These are phyloP conservation scores for Aspergillus campestris DNA, from an alignment of 495 filamentous ascomycete genomes.

Conservation along the genomic window DNA sequence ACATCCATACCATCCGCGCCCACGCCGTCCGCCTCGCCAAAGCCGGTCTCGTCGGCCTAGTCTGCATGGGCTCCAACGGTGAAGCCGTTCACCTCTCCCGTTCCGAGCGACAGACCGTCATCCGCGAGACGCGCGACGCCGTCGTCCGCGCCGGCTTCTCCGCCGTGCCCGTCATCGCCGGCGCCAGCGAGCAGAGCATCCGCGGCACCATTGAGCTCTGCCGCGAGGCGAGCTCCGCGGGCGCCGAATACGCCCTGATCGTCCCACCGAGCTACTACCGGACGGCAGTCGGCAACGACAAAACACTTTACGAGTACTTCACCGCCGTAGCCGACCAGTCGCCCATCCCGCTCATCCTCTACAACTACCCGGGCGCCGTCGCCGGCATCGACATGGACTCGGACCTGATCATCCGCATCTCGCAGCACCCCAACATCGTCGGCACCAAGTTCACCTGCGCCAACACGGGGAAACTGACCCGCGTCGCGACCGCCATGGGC, in stretches of 20 bases:
- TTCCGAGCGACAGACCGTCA: conserved; percentile 67
- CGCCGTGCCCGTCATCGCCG: conserved; percentile 71
- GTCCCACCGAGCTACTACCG: conserved; percentile 83
- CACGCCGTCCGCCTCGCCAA: conserved; percentile 75
- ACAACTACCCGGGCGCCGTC: conserved; percentile 88
- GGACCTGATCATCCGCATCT: conserved; percentile 74
- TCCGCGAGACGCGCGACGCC: conserved; percentile 69
- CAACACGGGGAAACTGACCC: conserved; percentile 80
- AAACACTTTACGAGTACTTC: conserved; percentile 69
- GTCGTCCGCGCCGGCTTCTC: conserved; percentile 73
- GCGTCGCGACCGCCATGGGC: conserved; percentile 68
- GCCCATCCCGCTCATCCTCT: conserved; percentile 72
- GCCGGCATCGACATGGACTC: conserved; percentile 91
- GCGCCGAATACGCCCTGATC: conserved; percentile 70
- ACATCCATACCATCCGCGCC: conserved; percentile 66
- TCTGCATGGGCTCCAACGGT: conserved; percentile 86
- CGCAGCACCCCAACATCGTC: conserved; percentile 73
- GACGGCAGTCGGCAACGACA: conserved; percentile 61
- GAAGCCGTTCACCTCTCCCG: conserved; percentile 78
- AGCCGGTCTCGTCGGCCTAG: conserved; percentile 72
- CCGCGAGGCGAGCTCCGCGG: conserved; percentile 57
- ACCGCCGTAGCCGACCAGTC: conserved; percentile 63
- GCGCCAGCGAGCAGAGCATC: conserved; percentile 70
- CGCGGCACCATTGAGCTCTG: conserved; percentile 66
- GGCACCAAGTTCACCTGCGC: conserved; percentile 91